Evolutionary conservation across 2,329 filamentous ascomycete species (phyloP).

Genomic region (Paraphoma chrysanthemicola): DNA sequence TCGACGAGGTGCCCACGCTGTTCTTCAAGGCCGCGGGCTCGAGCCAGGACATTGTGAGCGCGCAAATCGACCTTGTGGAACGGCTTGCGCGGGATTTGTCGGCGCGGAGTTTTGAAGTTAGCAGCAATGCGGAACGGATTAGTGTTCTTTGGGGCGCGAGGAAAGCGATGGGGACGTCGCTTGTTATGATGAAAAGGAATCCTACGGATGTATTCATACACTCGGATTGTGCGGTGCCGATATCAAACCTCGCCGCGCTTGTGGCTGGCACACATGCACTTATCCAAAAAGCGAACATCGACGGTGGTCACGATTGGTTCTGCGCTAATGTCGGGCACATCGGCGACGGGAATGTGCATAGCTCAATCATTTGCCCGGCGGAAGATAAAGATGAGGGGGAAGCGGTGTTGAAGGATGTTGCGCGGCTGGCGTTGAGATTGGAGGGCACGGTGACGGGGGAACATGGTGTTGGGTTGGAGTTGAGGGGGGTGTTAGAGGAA

Average conservation of each 20-base stretch:
- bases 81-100: conserved; percentile 63
- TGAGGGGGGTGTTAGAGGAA: conserved; percentile 79
- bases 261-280: conserved; percentile 76
- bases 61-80: conserved; percentile 73
- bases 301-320: conserved; percentile 25
- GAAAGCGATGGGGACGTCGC: conserved; percentile 75
- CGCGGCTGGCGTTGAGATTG: conserved; percentile 79
- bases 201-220: conserved; percentile 70
- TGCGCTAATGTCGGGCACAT: conserved; percentile 71
- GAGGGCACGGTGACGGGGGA: conserved; percentile 87
- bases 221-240: conserved; percentile 79
- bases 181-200: conserved; percentile 67
- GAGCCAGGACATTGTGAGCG: conserved; percentile 66
- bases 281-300: conserved; percentile 52
- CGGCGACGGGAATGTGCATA: conserved; percentile 63
- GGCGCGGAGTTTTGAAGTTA: conserved; percentile 70
- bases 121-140: conserved; percentile 65
- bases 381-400: conserved; percentile 32
- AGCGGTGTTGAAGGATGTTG: conserved; percentile 62
- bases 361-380: conserved; percentile 36
- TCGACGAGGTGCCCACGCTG: conserved; percentile 72
- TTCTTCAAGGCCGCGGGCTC: conserved; percentile 79
- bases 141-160: conserved; percentile 74
- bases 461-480: conserved; percentile 81
- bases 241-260: conserved; percentile 72